phyloP scores from a whole-genome alignment of 805 yeast species.

The Cyberlindnera bimundalis region DNA sequence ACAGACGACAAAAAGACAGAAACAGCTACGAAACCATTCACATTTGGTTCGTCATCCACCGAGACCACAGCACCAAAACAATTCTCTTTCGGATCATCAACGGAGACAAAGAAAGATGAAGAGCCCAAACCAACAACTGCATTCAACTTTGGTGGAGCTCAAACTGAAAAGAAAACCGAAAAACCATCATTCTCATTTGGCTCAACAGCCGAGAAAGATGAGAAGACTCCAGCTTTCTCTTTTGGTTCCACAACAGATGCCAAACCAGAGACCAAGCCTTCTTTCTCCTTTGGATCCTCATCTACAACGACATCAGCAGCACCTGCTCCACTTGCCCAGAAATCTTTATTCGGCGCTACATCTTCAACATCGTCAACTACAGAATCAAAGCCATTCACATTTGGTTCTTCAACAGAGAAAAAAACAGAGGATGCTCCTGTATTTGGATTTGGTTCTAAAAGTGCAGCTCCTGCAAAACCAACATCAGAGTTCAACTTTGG shows the following conservation, averaged over 20 bases:
- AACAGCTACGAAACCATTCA: background rate
- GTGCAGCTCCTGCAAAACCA: conserved; percentile 1
- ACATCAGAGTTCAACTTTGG: conserved; percentile 11
- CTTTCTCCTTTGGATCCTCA: conserved; percentile 1
- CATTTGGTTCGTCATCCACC: background rate
- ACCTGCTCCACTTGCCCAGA: background rate
- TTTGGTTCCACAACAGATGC: conserved; percentile 21
- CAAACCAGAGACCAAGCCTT: conserved; percentile 9
- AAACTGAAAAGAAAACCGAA: conserved; percentile 7
- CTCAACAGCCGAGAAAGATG: conserved; percentile 11
- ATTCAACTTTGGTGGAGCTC: conserved; percentile 3
- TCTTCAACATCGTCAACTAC: background rate
- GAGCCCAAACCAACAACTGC: background rate
- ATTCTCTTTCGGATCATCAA: conserved; percentile 11
- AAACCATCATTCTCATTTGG: conserved; percentile 11
- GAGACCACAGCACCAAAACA: background rate
- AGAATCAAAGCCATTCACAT: conserved; percentile 18
- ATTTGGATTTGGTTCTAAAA: conserved; percentile 15
- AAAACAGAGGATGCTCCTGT: conserved; percentile 17
- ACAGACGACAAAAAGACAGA: conserved; percentile 5
- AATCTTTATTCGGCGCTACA: conserved; percentile 8
- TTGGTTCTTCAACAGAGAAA: conserved; percentile 17
- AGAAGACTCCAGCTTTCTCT: conserved; percentile 13
- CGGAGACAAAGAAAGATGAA: conserved; percentile 1
- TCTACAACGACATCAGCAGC: conserved; percentile 26